Conservation (phyloP, 805 yeast genomes). For the Nakazawaea molendinolei region DNA sequence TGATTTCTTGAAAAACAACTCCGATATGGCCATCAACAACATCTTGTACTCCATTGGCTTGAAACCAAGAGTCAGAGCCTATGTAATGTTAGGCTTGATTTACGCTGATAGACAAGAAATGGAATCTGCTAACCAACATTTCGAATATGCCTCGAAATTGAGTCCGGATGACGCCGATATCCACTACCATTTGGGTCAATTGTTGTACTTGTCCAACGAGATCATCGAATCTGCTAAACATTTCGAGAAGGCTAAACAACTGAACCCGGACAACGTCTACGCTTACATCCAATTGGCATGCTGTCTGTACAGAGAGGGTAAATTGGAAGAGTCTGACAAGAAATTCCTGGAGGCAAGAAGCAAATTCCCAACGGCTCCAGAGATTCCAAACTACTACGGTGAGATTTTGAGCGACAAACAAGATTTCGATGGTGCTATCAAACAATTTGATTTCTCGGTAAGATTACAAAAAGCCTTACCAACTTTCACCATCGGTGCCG, state of each 20-base stretch:
- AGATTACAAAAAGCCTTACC: constrained; percentile 70
- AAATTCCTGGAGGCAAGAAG: constrained; percentile 63
- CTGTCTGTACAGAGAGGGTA: constrained; percentile 74
- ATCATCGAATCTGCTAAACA: constrained; percentile 64
- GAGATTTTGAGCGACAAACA: constrained; percentile 84
- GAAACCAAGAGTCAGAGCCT: constrained; percentile 74
- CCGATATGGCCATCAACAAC: constrained; percentile 54
- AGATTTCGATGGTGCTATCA: constrained; percentile 63
- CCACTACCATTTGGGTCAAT: constrained; percentile 92
- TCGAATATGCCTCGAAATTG: constrained; percentile 61
- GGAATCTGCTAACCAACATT: constrained; percentile 55
- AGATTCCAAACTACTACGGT: constrained; percentile 92
- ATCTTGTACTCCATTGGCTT: constrained; percentile 60
- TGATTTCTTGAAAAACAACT: constrained; percentile 73
- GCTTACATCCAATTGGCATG: constrained; percentile 92
- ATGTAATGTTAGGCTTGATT: constrained; percentile 75
- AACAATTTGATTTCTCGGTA: constrained; percentile 81
- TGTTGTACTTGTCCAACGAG: constrained; percentile 74
- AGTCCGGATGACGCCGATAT: constrained; percentile 74
- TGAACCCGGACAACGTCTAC: constrained; percentile 70
- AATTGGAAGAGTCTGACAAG: constrained; percentile 51
- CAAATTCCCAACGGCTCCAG: constrained; percentile 81
- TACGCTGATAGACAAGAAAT: constrained; percentile 72
- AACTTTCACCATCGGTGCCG: constrained; percentile 73
- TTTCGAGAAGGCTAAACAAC: constrained; percentile 69